Conservation (phyloP, 306 rosid genomes). For the Dalbergia oliveri region DNA sequence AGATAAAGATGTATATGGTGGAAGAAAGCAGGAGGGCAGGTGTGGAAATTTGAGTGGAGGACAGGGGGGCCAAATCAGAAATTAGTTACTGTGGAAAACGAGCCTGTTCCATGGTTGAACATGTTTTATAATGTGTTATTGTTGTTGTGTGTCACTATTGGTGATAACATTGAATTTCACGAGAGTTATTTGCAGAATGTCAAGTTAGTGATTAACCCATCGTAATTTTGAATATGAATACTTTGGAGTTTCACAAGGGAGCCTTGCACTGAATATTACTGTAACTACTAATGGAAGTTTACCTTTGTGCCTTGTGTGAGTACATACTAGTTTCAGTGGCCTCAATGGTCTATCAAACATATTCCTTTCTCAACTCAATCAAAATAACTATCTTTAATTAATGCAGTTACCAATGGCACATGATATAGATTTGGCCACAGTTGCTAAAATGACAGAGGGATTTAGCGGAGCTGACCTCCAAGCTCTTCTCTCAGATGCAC, state of each 20-base stretch:
- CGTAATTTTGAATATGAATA: slow-evolving; percentile 8
- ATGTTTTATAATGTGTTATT: neutral
- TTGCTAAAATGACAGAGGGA: slow-evolving; percentile 88
- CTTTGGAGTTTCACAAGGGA: neutral
- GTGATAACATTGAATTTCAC: slow-evolving; percentile 20
- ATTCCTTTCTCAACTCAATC: slow-evolving; percentile 7
- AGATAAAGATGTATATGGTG: neutral
- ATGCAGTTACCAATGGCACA: slow-evolving; percentile 76
- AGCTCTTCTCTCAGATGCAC: slow-evolving; percentile 95
- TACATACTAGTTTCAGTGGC: slow-evolving; percentile 26
- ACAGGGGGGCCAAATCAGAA: neutral
- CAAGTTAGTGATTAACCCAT: slow-evolving; percentile 12
- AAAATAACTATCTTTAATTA: slow-evolving; percentile 32
- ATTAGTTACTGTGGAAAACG: neutral
- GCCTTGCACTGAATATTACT: neutral
- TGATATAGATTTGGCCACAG: slow-evolving; percentile 76
- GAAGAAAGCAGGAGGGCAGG: neutral
- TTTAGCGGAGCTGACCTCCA: slow-evolving; percentile 98
- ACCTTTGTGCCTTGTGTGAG: neutral
- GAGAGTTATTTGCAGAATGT: neutral
- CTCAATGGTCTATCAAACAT: slow-evolving; percentile 10
- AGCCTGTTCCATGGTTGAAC: neutral
- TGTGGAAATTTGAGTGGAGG: neutral
- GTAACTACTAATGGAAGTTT: slow-evolving; percentile 20
- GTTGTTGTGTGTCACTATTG: neutral